These are phyloP conservation scores for Linum usitatissimum DNA, from an alignment of 345 rosid genomes.

Conservation along the genomic window DNA sequence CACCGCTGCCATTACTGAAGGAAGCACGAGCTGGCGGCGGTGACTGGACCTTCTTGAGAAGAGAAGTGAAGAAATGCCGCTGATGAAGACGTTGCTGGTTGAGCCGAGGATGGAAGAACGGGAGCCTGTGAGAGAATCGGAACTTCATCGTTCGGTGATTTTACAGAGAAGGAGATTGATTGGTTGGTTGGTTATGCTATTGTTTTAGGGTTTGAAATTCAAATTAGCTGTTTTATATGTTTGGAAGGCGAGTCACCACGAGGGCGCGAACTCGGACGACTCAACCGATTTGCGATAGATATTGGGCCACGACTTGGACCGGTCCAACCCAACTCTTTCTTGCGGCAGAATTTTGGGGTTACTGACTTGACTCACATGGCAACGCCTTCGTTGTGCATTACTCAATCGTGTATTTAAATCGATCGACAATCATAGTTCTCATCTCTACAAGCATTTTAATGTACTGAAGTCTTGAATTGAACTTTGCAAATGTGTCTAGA, in stretches of 20 bases:
- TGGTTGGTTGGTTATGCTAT: background rate
- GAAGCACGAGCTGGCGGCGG: conserved; percentile 36
- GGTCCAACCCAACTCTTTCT: too few species aligned
- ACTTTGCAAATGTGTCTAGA: too few species aligned
- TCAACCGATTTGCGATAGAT: too few species aligned
- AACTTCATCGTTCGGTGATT: background rate
- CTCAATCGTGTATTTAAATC: too few species aligned
- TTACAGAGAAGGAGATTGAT: background rate
- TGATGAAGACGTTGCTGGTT: conserved; percentile 20
- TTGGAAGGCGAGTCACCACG: background rate
- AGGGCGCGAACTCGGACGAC: background rate
- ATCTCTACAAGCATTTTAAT: too few species aligned
- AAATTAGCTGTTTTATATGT: too few species aligned
- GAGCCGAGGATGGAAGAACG: conserved; percentile 17
- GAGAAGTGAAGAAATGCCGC: conserved; percentile 39
- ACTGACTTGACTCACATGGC: too few species aligned
- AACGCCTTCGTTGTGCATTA: too few species aligned
- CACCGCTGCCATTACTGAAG: conserved; percentile 24
- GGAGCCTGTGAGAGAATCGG: conserved; percentile 1
- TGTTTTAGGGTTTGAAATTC: background rate
- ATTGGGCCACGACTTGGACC: too few species aligned
- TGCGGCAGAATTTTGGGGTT: too few species aligned
- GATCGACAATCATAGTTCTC: too few species aligned
- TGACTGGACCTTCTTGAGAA: conserved; percentile 34
- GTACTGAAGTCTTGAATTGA: too few species aligned